These are phyloP conservation scores for Penstemon barbatus DNA, from an alignment of 257 asterid species.

Conservation along the genomic window DNA sequence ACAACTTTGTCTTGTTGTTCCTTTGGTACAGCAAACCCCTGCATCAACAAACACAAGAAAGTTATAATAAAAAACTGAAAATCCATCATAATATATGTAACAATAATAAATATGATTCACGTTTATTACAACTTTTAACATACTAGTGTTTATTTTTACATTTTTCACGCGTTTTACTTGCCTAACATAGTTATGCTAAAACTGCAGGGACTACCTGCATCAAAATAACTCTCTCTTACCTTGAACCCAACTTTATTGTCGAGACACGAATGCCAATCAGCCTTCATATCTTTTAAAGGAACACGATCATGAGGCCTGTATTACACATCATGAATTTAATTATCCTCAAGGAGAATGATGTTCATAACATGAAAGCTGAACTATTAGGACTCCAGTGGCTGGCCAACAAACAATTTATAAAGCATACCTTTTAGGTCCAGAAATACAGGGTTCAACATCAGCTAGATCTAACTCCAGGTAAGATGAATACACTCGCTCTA, in stretches of 20 bases:
- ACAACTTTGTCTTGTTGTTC: conserved; percentile 77
- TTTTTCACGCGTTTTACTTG: not conserved
- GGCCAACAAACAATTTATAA: not conserved
- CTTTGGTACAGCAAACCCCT: conserved; percentile 87
- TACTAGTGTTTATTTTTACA: conserved; percentile 1
- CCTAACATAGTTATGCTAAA: not conserved
- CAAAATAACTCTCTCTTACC: conserved; percentile 40
- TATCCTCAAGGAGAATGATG: not conserved
- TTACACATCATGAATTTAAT: conserved; percentile 11
- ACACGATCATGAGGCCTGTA: conserved; percentile 92
- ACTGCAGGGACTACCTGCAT: not conserved
- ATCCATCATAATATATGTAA: not conserved
- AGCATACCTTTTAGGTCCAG: conserved; percentile 87
- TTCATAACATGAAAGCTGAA: conserved; percentile 14
- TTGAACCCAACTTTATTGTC: conserved; percentile 83
- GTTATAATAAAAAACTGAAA: not conserved
- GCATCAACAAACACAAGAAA: conserved; percentile 22
- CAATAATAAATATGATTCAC: not conserved
- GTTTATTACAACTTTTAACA: not conserved
- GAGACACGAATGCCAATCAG: conserved; percentile 86
- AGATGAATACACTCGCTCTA: conserved; percentile 72
- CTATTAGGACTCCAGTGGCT: not conserved
- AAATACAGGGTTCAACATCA: conserved; percentile 77
- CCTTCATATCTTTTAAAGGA: conserved; percentile 77
- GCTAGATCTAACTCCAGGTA: conserved; percentile 68